These are phyloP conservation scores for Coemansia sp. DNA, from an alignment of 192 early-diverging fungal genomes.

Conservation along the genomic window DNA sequence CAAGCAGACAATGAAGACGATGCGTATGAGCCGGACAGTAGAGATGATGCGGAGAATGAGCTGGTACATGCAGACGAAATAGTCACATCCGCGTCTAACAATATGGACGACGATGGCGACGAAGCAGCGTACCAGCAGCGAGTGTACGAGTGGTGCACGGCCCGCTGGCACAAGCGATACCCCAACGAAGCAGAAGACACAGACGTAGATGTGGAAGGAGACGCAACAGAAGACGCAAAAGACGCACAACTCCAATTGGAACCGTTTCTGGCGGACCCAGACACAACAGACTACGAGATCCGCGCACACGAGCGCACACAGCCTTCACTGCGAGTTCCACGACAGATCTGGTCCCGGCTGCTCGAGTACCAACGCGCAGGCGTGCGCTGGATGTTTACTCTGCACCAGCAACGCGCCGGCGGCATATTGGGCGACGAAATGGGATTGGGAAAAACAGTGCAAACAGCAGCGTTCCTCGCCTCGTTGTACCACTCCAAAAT, in stretches of 20 bases:
- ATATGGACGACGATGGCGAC: conserved; percentile 58
- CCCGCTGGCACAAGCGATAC: conserved; percentile 39
- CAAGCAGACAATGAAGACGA: neutral
- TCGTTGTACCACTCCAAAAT: conserved; percentile 71
- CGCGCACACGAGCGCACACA: conserved; percentile 20
- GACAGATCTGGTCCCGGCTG: conserved; percentile 73
- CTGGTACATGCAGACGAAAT: neutral
- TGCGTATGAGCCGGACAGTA: neutral
- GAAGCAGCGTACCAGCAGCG: conserved; percentile 54
- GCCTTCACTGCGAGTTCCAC: conserved; percentile 64
- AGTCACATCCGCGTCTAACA: neutral
- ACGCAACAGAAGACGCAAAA: conserved; percentile 1
- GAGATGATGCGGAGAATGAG: neutral
- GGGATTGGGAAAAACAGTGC: conserved; percentile 94
- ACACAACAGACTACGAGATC: conserved; percentile 21
- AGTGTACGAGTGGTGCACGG: conserved; percentile 47
- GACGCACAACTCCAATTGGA: conserved; percentile 24
- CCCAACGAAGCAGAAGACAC: neutral
- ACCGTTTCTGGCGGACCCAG: conserved; percentile 45
- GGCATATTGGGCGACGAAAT: conserved; percentile 95
- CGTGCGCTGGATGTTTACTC: conserved; percentile 83
- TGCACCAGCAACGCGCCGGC: conserved; percentile 82
- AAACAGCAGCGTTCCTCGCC: conserved; percentile 81
- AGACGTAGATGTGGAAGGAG: neutral
- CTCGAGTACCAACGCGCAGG: conserved; percentile 92